These are phyloP conservation scores for Podaxis rugospora DNA, from an alignment of 768 basidiomycete genomes.

Conservation along the genomic window DNA sequence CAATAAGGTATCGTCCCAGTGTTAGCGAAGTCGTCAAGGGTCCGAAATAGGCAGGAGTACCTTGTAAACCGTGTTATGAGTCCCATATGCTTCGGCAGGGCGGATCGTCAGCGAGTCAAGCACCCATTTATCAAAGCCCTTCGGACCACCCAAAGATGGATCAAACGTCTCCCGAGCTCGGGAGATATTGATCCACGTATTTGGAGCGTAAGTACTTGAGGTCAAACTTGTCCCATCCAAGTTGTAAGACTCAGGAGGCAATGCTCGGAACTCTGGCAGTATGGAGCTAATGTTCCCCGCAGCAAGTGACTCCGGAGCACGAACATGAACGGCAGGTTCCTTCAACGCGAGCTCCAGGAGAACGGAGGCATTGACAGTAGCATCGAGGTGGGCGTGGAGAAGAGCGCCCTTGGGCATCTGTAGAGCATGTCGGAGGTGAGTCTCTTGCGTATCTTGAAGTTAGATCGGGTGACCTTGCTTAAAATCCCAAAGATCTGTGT, in stretches of 20 bases:
- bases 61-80: slow-evolving; percentile 67
- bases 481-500: slow-evolving; percentile 61
- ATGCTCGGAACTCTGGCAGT: slow-evolving; percentile 49
- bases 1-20: neutral
- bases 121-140: slow-evolving; percentile 69
- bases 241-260: slow-evolving; percentile 34
- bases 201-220: slow-evolving; percentile 36
- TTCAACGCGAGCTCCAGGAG: slow-evolving; percentile 52
- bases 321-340: slow-evolving; percentile 59
- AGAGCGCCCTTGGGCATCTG: slow-evolving; percentile 83
- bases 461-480: slow-evolving; percentile 38
- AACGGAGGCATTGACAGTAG: slow-evolving; percentile 52
- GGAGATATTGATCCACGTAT: slow-evolving; percentile 51
- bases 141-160: slow-evolving; percentile 47
- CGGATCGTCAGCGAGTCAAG: slow-evolving; percentile 58
- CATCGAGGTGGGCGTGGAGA: slow-evolving; percentile 73
- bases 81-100: slow-evolving; percentile 66
- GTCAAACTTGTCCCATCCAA: slow-evolving; percentile 29
- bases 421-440: neutral
- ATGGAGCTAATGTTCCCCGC: slow-evolving; percentile 33
- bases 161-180: slow-evolving; percentile 52
- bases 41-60: slow-evolving; percentile 24
- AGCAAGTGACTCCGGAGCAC: slow-evolving; percentile 35
- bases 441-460: neutral
- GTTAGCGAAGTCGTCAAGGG: neutral